phyloP scores from a whole-genome alignment of 2,329 filamentous ascomycete species.

The Aspergillus versicolor region DNA sequence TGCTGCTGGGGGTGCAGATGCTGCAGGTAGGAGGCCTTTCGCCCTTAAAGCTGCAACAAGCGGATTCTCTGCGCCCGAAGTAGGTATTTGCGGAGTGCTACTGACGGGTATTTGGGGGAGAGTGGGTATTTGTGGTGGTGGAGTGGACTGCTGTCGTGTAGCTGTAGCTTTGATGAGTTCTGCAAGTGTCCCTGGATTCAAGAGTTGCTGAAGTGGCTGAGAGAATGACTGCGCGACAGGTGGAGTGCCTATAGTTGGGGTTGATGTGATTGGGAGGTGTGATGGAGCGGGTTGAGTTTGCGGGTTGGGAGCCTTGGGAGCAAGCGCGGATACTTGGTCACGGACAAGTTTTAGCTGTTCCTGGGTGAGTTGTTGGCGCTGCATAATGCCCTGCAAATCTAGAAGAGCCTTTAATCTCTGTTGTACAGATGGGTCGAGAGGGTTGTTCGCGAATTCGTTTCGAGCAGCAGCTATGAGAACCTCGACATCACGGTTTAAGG shows the following conservation, averaged over 20 bases:
- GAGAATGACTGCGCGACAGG: constrained; percentile 32
- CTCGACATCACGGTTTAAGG: constrained; percentile 79
- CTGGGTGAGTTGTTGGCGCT: constrained; percentile 72
- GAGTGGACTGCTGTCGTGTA: constrained; percentile 39
- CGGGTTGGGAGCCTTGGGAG: constrained; percentile 38
- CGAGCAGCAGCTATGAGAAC: constrained; percentile 72
- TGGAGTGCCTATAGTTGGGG: constrained; percentile 46
- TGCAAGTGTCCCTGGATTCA: constrained; percentile 46
- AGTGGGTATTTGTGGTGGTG: constrained; percentile 47
- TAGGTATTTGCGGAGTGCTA: constrained; percentile 53
- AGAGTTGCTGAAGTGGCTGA: constrained; percentile 36
- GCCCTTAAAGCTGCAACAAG: constrained; percentile 67
- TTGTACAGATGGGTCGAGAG: constrained; percentile 72
- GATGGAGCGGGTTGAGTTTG: constrained; percentile 16
- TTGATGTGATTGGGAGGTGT: constrained; percentile 25
- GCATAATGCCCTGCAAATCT: constrained; percentile 78
- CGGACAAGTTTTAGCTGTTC: constrained; percentile 82
- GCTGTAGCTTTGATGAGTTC: constrained; percentile 47
- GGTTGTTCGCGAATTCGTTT: constrained; percentile 71
- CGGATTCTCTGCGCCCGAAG: constrained; percentile 53
- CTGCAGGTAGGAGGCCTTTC: constrained; percentile 62
- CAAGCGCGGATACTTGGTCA: constrained; percentile 78
- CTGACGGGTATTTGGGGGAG: constrained; percentile 56
- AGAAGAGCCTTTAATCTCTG: constrained; percentile 80
- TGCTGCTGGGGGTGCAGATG: constrained; percentile 43